These are phyloP conservation scores for Linnemannia elongata DNA, from an alignment of 192 early-diverging fungal species.

Conservation along the genomic window DNA sequence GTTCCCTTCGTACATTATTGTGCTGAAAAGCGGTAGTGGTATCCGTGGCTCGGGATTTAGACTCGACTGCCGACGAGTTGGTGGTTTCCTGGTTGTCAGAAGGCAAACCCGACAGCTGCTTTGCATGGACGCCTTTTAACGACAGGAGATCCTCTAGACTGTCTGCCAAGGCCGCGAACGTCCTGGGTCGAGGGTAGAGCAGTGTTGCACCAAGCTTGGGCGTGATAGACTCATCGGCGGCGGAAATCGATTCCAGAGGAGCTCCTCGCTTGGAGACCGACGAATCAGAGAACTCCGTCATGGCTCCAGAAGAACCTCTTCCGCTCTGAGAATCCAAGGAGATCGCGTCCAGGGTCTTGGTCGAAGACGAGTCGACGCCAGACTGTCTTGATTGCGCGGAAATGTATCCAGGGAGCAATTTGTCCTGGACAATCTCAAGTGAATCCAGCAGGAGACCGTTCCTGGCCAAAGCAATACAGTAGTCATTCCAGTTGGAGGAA, in stretches of 20 bases:
- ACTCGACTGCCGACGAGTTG: background rate
- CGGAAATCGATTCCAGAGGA: conserved; percentile 7
- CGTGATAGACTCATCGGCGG: background rate
- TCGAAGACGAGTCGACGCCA: background rate
- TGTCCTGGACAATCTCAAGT: conserved; percentile 46
- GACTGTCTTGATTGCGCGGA: background rate
- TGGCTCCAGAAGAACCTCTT: too few relatives aligned
- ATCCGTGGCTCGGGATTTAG: background rate
- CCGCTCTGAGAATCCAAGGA: background rate
- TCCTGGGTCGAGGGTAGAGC: conserved; percentile 49
- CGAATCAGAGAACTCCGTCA: background rate
- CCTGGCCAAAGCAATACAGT: conserved; percentile 53
- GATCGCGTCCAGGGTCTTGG: background rate
- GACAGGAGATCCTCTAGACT: conserved; percentile 34
- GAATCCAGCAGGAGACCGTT: conserved; percentile 54
- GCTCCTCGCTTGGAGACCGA: background rate
- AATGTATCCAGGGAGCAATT: conserved; percentile 40
- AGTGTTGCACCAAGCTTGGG: background rate
- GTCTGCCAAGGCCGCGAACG: conserved; percentile 49
- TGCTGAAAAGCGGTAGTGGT: background rate
- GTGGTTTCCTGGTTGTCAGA: conserved; percentile 8
- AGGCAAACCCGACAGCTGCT: background rate
- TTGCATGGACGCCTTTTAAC: background rate
- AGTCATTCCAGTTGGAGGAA: conserved; percentile 67
- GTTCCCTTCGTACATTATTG: background rate